Evolutionary conservation across 2,329 filamentous ascomycete species (phyloP), one percentile per base, ranked within the genome.

Genomic region (Knufia fluminis): DNA sequence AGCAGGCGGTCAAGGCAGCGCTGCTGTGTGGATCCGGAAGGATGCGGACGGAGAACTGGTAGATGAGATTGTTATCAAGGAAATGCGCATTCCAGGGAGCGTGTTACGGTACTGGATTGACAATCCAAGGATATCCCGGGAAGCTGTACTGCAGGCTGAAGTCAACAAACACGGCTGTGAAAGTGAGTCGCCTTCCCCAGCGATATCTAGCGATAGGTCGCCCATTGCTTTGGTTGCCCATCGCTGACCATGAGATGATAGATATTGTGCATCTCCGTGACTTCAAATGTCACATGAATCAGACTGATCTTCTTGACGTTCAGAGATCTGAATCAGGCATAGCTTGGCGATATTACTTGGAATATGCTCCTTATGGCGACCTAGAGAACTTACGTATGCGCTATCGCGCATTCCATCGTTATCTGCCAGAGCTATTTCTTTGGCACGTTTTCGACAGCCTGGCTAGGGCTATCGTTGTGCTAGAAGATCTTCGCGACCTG

Each of bases 371-470:
- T 1, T 40, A 56, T 46, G 55, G 52, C 1, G 38, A 20, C 31
- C 53, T 58, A 8, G 12, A 36, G 4, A 51, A 17, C 10, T 40
- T 58, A 4, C 22, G 45, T 17, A 17, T 24, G 4, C 44, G 47
- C 1, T 58, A 58, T 33, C 51, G 52, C 9, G 46, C 43, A n/a
- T 57, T 53, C 49, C 43, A 54, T 17, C 47, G 42, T 17, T 52
- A 50, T 17, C 38, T 58, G 10, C 56, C 56, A 2, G 56, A 58
- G 46, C 31, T 51, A 4, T 58, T 57, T 26, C 28, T 58, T 16
- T 58, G 56, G 56, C 46, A 57, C 12, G 48, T 58, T n/a, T 56
- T 58, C 42, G 12, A 52, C 24, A 33, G 23, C 6, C 49, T 57
- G n/a, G 56, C 53, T 3, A 41, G 32, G 3, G 52, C 50, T 4